Evolutionary conservation across 371 early-diverging fungal species (phyloP).

Genomic region (Rhizopus stolonifer): DNA sequence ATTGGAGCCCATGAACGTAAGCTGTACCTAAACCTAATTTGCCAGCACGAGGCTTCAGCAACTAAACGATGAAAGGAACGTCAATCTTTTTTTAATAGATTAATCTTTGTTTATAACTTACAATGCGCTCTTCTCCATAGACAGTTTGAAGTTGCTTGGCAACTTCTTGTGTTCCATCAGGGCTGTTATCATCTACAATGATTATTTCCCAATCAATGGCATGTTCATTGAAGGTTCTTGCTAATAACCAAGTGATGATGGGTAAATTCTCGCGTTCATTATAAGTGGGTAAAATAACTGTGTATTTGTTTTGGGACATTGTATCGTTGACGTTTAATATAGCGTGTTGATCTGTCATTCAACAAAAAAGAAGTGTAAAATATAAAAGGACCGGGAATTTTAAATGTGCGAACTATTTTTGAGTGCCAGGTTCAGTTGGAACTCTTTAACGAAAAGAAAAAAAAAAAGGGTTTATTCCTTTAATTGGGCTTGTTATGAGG

Average conservation of each 20-base stretch:
- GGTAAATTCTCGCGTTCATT: slow-evolving; percentile 98
- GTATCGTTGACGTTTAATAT: slow-evolving; percentile 38
- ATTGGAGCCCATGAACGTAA: slow-evolving; percentile 94
- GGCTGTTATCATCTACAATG: slow-evolving; percentile 97
- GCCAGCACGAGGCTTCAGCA: slow-evolving; percentile 88
- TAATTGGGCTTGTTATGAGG: no score
- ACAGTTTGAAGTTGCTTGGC: slow-evolving; percentile 84
- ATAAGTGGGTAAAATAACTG: slow-evolving; percentile 97
- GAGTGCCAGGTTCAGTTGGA: no score
- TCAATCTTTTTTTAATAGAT: not conserved
- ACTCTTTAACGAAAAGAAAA: no score
- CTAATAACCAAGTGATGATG: slow-evolving; percentile 90
- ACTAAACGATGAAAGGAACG: slow-evolving; percentile 32
- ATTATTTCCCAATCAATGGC: slow-evolving; percentile 93
- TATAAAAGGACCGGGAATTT: no score
- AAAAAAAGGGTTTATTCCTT: no score
- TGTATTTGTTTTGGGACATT: slow-evolving; percentile 66
- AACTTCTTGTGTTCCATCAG: slow-evolving; percentile 97
- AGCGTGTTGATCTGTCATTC: slow-evolving; percentile 36
- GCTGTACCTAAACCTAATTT: slow-evolving; percentile 97
- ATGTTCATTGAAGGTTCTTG: slow-evolving; percentile 82
- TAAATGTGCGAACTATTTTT: no score
- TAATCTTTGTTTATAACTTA: slow-evolving; percentile 28
- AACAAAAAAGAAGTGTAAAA: slow-evolving; percentile 9
- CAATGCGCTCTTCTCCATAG: slow-evolving; percentile 90